Evolutionary conservation across 1,139 yeast species (phyloP).

Genomic region (Suhomyces yuchorum): DNA sequence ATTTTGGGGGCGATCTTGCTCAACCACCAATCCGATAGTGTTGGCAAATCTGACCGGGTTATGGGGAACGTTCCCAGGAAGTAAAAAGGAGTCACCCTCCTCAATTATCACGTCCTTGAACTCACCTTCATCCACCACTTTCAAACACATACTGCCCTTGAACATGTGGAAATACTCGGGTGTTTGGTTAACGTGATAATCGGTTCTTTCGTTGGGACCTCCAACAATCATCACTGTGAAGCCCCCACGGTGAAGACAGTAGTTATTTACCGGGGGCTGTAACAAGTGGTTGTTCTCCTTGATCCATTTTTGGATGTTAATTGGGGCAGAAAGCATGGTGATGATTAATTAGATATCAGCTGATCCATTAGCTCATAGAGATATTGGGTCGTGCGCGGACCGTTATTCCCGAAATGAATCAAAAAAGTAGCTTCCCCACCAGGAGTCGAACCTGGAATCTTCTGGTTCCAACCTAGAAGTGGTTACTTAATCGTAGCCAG

Average conservation of each 20-base stretch:
- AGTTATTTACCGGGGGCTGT: conserved; percentile 92
- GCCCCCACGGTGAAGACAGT: conserved; percentile 86
- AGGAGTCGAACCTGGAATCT: conserved; percentile 95
- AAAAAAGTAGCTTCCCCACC: conserved; percentile 78
- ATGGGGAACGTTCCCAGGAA: conserved; percentile 86
- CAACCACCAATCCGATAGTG: conserved; percentile 92
- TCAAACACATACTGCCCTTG: conserved; percentile 82
- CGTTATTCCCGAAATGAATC: neutral
- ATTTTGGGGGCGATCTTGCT: conserved; percentile 82
- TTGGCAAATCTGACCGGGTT: conserved; percentile 85
- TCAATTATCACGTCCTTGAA: conserved; percentile 74
- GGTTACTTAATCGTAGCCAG: conserved; percentile 55
- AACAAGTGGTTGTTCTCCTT: conserved; percentile 71
- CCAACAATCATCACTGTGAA: conserved; percentile 94
- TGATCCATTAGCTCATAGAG: neutral
- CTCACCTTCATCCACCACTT: conserved; percentile 80
- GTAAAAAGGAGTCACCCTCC: conserved; percentile 85
- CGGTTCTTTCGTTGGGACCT: conserved; percentile 93
- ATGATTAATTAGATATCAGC: neutral
- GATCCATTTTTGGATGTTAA: conserved; percentile 80
- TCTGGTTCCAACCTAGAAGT: conserved; percentile 66
- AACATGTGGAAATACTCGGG: conserved; percentile 92
- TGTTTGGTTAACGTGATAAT: conserved; percentile 89
- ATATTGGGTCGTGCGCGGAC: neutral
- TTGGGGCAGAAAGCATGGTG: conserved; percentile 64